A percentile compares a stretch with the other conserved stretches of the same genome.
phyloP scores from a whole-genome alignment of 768 basidiomycete species.

The Boletus speciosus region DNA sequence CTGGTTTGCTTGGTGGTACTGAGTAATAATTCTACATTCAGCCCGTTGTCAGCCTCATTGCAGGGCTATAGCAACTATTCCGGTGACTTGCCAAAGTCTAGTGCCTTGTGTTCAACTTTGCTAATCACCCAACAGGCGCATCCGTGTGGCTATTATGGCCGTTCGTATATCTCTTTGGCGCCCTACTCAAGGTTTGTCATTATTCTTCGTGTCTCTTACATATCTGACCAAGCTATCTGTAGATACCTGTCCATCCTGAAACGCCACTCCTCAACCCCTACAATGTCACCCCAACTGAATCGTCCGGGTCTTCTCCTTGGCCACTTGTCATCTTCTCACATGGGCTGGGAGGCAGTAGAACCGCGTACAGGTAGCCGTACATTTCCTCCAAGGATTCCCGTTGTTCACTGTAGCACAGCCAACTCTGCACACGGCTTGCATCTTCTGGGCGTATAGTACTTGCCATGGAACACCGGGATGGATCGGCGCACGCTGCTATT shows the following conservation, averaged over 20 bases:
- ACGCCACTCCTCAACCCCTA: constrained; percentile 47
- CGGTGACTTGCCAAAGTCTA: constrained; percentile 31
- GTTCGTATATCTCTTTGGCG: constrained; percentile 49
- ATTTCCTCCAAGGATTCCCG: not conserved
- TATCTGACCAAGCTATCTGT: not conserved
- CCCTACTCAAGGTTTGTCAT: constrained; percentile 42
- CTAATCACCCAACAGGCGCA: constrained; percentile 15
- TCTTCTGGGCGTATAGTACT: constrained; percentile 78
- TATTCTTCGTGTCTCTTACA: not conserved
- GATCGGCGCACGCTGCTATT: constrained; percentile 57
- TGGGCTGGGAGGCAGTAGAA: constrained; percentile 72
- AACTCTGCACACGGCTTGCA: constrained; percentile 70
- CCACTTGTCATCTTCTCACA: constrained; percentile 84
- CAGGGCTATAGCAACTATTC: constrained; percentile 48
- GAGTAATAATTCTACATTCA: constrained; percentile 8
- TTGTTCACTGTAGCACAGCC: constrained; percentile 36
- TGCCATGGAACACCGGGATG: constrained; percentile 82
- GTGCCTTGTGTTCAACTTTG: not conserved
- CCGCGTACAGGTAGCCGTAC: constrained; percentile 55
- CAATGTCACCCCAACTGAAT: not conserved
- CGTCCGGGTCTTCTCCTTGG: constrained; percentile 44
- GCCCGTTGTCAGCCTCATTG: constrained; percentile 44
- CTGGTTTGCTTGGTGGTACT: not conserved
- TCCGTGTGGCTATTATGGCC: constrained; percentile 39
- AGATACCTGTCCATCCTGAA: constrained; percentile 58